Evolutionary conservation across 441 rosid species (phyloP).

Genomic region (Corymbia citriodora): DNA sequence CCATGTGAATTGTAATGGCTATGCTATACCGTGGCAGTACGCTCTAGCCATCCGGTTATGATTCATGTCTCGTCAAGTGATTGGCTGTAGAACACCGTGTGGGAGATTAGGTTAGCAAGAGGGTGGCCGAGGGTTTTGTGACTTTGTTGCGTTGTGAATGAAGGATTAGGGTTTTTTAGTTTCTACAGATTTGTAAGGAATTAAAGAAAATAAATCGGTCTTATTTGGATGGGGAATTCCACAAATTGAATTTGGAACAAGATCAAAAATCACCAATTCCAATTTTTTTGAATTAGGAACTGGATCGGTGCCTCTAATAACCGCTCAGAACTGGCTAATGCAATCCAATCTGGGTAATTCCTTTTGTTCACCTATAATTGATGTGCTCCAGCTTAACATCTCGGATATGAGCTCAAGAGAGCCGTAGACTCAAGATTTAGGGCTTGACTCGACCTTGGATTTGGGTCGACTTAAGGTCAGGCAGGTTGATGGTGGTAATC

Average conservation of each 20-base stretch:
- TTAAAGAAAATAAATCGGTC: no score
- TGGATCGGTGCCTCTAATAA: no score
- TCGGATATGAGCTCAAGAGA: background rate
- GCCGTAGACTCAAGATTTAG: background rate
- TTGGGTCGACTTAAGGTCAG: background rate
- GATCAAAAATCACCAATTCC: rapidly evolving
- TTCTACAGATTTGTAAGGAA: background rate
- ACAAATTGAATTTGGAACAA: rapidly evolving
- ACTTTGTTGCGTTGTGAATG: background rate
- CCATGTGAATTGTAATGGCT: background rate
- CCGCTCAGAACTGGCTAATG: rapidly evolving
- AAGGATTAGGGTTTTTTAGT: background rate
- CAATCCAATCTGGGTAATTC: no score
- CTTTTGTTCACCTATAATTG: background rate
- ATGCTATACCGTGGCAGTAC: rapidly evolving
- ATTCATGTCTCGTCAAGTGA: background rate
- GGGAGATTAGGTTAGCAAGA: background rate
- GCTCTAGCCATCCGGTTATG: background rate
- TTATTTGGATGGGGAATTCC: rapidly evolving
- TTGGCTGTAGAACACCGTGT: background rate
- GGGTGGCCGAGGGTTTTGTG: background rate
- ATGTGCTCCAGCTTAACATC: background rate
- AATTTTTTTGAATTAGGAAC: no score
- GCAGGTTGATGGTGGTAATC: background rate
- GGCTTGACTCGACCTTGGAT: background rate